Conservation (phyloP, 2,329 filamentous ascomycete species). For the Aspergillus brasiliensis region DNA sequence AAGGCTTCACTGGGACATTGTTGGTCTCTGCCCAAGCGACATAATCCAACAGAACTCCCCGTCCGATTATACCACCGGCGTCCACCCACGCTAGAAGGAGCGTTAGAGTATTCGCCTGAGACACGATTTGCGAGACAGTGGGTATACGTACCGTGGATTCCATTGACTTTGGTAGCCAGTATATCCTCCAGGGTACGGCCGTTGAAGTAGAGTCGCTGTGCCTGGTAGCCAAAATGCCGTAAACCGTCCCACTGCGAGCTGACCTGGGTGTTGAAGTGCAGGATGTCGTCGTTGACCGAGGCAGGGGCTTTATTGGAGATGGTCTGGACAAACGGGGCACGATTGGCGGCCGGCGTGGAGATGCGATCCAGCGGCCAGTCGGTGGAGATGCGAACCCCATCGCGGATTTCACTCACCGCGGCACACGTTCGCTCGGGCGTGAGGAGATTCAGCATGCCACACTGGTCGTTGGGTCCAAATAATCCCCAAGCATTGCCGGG, state of each 20-base stretch:
- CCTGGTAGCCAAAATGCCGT: background rate
- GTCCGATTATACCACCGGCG: background rate
- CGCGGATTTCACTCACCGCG: background rate
- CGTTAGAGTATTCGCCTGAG: background rate
- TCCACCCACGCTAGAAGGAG: background rate
- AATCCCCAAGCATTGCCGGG: background rate
- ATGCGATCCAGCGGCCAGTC: background rate
- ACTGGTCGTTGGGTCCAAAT: background rate
- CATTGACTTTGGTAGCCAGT: constrained; percentile 6
- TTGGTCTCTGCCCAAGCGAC: background rate
- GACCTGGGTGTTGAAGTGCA: background rate
- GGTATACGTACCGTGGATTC: constrained; percentile 4
- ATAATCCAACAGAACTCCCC: constrained; percentile 3
- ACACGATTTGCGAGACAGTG: background rate
- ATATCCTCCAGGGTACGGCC: background rate
- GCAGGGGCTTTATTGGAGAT: background rate
- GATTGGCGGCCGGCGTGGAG: background rate
- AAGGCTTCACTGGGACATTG: background rate
- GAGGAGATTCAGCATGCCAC: background rate
- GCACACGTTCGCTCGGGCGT: background rate
- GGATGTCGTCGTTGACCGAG: background rate
- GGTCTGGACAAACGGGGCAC: background rate
- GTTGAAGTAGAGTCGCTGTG: background rate
- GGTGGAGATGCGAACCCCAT: background rate
- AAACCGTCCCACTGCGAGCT: constrained; percentile 3